These are phyloP conservation scores for Jackrogersella minutella DNA, from an alignment of 495 filamentous ascomycete species.

Conservation along the genomic window DNA sequence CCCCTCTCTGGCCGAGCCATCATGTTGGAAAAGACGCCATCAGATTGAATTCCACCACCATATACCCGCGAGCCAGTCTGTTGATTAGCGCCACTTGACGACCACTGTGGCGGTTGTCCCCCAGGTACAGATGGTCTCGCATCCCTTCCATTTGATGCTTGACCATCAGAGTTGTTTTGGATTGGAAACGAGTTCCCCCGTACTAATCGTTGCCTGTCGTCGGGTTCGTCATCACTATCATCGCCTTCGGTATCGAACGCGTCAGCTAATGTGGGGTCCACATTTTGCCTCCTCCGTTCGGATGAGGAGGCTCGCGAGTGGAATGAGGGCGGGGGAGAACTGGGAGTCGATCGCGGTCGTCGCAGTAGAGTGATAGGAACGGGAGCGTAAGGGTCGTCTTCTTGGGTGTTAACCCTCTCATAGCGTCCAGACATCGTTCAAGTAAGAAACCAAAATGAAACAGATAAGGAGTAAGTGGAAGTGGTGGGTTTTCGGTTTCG, in stretches of 20 bases:
- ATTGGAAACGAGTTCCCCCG: slow-evolving; percentile 66
- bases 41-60: slow-evolving; percentile 73
- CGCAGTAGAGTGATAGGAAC: slow-evolving; percentile 42
- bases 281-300: slow-evolving; percentile 60
- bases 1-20: slow-evolving; percentile 88
- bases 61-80: slow-evolving; percentile 56
- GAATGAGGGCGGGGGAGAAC: slow-evolving; percentile 94
- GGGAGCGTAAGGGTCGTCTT: slow-evolving; percentile 56
- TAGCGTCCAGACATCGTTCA: slow-evolving; percentile 83
- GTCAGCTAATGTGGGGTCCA: slow-evolving; percentile 83
- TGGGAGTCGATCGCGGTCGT: slow-evolving; percentile 63
- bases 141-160: slow-evolving; percentile 15
- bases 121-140: slow-evolving; percentile 19
- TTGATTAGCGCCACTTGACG: slow-evolving; percentile 45
- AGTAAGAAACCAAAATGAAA: slow-evolving; percentile 28
- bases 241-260: slow-evolving; percentile 84
- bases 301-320: slow-evolving; percentile 82
- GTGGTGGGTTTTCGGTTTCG: slow-evolving; percentile 23
- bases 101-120: slow-evolving; percentile 27
- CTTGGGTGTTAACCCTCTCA: slow-evolving; percentile 67
- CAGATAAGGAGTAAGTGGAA: slow-evolving; percentile 11
- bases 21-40: slow-evolving; percentile 96
- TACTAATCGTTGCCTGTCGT: slow-evolving; percentile 87
- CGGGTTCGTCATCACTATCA: slow-evolving; percentile 76
- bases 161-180: slow-evolving; percentile 19